A percentile compares a stretch with the other conserved stretches of the same genome.
Evolutionary conservation across 2,329 filamentous ascomycete genomes (phyloP).

Genomic region (Cladosporium sp.): DNA sequence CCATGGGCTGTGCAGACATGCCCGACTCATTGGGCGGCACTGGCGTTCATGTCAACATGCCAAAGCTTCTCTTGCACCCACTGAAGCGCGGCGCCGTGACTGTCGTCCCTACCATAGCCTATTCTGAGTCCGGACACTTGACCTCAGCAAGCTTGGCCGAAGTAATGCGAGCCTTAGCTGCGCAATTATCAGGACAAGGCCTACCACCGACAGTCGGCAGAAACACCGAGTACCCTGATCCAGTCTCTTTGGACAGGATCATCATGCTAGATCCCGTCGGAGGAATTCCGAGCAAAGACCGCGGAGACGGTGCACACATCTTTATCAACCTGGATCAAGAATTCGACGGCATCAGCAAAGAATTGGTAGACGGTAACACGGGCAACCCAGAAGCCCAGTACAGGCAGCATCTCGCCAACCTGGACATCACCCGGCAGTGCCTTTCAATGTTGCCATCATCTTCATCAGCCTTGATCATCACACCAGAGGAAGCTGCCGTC

Average conservation of each 20-base stretch:
- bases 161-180: slow-evolving; percentile 69
- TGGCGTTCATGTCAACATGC: slow-evolving; percentile 38
- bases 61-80: slow-evolving; percentile 56
- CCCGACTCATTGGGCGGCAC: slow-evolving; percentile 14
- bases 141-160: slow-evolving; percentile 54
- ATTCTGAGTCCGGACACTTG: slow-evolving; percentile 45
- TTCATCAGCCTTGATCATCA: slow-evolving; percentile 85
- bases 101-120: slow-evolving; percentile 62
- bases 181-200: slow-evolving; percentile 64
- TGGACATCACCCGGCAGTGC: slow-evolving; percentile 64
- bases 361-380: slow-evolving; percentile 30
- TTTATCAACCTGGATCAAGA: slow-evolving; percentile 96
- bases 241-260: slow-evolving; percentile 69
- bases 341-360: slow-evolving; percentile 61
- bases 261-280: slow-evolving; percentile 85
- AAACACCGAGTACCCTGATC: slow-evolving; percentile 8
- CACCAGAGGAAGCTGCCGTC: slow-evolving; percentile 73
- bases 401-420: slow-evolving; percentile 61
- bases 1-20: slow-evolving; percentile 35
- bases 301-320: slow-evolving; percentile 62
- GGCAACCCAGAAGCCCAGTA: slow-evolving; percentile 14
- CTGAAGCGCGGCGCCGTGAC: slow-evolving; percentile 65
- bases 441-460: slow-evolving; percentile 74
- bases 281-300: slow-evolving; percentile 66
- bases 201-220: slow-evolving; percentile 31